phyloP scores from a whole-genome alignment of 371 early-diverging fungal species.

The Conidiobolus coronatus region DNA sequence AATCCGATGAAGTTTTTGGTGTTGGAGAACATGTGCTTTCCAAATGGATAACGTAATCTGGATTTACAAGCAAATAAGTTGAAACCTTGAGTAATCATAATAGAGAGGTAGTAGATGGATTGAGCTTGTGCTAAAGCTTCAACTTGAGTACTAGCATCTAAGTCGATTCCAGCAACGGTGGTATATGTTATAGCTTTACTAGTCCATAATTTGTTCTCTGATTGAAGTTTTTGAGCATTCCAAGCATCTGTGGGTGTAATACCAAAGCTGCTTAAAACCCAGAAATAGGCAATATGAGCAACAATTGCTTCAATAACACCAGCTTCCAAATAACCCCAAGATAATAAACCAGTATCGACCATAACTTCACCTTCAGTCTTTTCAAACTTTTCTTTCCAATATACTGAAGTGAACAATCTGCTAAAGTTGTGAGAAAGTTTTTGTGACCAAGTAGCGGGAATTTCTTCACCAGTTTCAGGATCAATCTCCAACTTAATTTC shows the following conservation, averaged over 20 bases:
- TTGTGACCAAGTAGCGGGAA: slow-evolving; percentile 12
- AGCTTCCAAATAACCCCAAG: slow-evolving; percentile 68
- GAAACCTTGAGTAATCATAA: slow-evolving; percentile 73
- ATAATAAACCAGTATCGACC: slow-evolving; percentile 57
- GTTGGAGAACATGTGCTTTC: slow-evolving; percentile 68
- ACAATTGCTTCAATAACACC: slow-evolving; percentile 66
- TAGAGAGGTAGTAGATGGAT: slow-evolving; percentile 48
- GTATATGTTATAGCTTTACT: slow-evolving; percentile 17
- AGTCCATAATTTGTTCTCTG: slow-evolving; percentile 16
- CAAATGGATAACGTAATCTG: slow-evolving; percentile 45
- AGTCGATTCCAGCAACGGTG: slow-evolving; percentile 11
- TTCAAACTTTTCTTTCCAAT: slow-evolving; percentile 38
- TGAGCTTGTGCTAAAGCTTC: slow-evolving; percentile 39
- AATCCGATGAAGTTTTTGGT: slow-evolving; percentile 34
- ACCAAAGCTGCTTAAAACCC: slow-evolving; percentile 25
- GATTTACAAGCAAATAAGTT: slow-evolving; percentile 85
- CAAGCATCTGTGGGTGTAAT: slow-evolving; percentile 9
- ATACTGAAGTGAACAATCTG: slow-evolving; percentile 22
- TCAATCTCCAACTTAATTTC: slow-evolving; percentile 20
- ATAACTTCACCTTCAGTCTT: slow-evolving; percentile 55
- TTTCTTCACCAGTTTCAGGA: slow-evolving; percentile 20
- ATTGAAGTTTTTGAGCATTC: not conserved
- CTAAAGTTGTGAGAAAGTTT: slow-evolving; percentile 13
- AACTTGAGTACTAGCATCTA: slow-evolving; percentile 22
- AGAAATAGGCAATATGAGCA: slow-evolving; percentile 46